Evolutionary conservation across 2,329 filamentous ascomycete genomes (phyloP).

Genomic region (Dryadomyces quercus-mongolicae): DNA sequence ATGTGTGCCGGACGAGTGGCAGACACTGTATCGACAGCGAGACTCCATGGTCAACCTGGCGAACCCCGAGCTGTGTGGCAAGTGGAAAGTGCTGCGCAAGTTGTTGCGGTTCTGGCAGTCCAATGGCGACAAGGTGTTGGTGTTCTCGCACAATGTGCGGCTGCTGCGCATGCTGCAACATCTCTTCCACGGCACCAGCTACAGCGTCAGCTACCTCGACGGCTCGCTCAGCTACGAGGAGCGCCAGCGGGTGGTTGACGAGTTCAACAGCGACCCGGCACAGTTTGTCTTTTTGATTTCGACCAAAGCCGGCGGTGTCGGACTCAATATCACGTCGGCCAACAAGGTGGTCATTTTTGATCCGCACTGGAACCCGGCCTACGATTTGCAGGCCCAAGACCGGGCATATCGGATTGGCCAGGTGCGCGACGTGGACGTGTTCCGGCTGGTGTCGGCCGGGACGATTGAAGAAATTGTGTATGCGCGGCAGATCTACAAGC

Average conservation of each 20-base stretch:
- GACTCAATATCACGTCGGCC: constrained; percentile 90
- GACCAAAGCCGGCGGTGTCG: constrained; percentile 84
- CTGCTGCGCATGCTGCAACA: constrained; percentile 74
- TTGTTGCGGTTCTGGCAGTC: constrained; percentile 81
- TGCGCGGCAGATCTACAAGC: constrained; percentile 94
- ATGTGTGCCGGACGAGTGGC: constrained; percentile 65
- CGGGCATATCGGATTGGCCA: constrained; percentile 94
- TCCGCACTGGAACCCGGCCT: constrained; percentile 93
- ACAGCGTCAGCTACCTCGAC: constrained; percentile 84
- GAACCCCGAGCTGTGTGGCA: constrained; percentile 87
- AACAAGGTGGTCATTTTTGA: constrained; percentile 98
- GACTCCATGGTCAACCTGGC: constrained; percentile 72
- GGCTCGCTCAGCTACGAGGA: constrained; percentile 76
- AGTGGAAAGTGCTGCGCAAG: constrained; percentile 86
- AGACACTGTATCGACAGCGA: constrained; percentile 57
- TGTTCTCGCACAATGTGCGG: constrained; percentile 87
- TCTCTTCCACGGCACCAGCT: constrained; percentile 77
- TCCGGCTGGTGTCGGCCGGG: constrained; percentile 77
- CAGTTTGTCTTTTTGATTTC: constrained; percentile 96
- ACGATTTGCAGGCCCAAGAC: constrained; percentile 92
- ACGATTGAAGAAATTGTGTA: constrained; percentile 98
- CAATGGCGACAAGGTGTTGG: constrained; percentile 84
- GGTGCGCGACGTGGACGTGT: constrained; percentile 85
- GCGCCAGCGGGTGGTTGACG: constrained; percentile 68
- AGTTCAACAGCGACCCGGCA: constrained; percentile 76